Evolutionary conservation across 208 protist species (phyloP).

Genomic region (Trypanosoma conorhini): DNA sequence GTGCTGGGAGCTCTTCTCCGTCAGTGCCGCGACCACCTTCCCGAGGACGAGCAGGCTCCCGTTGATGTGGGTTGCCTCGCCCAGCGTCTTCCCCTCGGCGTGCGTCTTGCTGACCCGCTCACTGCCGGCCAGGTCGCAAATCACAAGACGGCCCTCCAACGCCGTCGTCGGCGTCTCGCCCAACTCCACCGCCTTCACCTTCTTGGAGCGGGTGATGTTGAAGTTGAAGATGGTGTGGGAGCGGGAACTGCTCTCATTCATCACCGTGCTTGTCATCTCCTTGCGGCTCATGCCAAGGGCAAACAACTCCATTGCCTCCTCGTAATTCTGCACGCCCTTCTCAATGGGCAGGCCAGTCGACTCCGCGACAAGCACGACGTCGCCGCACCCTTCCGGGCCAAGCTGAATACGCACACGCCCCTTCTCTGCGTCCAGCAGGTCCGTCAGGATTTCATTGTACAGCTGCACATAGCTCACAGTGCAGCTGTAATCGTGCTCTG

Average conservation of each 20-base stretch:
- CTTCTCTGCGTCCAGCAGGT: constrained; percentile 77
- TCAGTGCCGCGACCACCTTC: constrained; percentile 87
- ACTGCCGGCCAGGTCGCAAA: constrained; percentile 98
- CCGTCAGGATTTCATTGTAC: constrained; percentile 90
- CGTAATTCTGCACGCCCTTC: constrained; percentile 59
- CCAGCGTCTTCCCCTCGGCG: constrained; percentile 90
- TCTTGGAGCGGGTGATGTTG: constrained; percentile 76
- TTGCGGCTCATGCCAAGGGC: constrained; percentile 74
- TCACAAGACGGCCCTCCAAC: constrained; percentile 87
- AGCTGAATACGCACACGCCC: constrained; percentile 79
- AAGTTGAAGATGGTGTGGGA: constrained; percentile 94
- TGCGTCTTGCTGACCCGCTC: constrained; percentile 94
- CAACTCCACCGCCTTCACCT: constrained; percentile 33
- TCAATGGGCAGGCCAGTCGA: constrained; percentile 59
- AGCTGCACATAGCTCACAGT: constrained; percentile 89
- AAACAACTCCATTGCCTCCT: constrained; percentile 77
- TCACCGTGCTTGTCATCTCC: constrained; percentile 90
- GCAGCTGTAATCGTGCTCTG: constrained; percentile 73
- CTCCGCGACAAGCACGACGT: constrained; percentile 81
- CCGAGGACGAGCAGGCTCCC: constrained; percentile 93
- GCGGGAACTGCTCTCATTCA: constrained; percentile 91
- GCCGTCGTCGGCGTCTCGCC: constrained; percentile 35
- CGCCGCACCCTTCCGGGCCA: constrained; percentile 67
- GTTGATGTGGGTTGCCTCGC: constrained; percentile 97
- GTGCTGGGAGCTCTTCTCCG: constrained; percentile 78